A percentile compares a stretch with the other conserved stretches of the same genome.
phyloP scores from a whole-genome alignment of 306 rosid genomes.

The Cicer bijugum region DNA sequence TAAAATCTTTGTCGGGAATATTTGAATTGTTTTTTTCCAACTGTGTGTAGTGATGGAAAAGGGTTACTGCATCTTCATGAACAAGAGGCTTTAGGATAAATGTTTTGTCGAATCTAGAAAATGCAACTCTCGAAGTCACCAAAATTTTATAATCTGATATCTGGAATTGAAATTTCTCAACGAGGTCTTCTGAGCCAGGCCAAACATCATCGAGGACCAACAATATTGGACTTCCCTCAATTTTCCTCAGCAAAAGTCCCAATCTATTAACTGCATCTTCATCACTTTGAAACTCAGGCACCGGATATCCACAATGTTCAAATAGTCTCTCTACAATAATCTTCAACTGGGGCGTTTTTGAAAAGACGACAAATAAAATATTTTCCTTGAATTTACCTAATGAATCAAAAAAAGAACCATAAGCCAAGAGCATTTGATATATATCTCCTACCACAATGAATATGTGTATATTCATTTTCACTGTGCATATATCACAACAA shows the following conservation, averaged over 20 bases:
- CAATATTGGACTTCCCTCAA: constrained; percentile 44
- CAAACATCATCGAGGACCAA: constrained; percentile 73
- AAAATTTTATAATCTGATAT: constrained; percentile 59
- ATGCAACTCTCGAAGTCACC: constrained; percentile 63
- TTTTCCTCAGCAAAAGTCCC: constrained; percentile 41
- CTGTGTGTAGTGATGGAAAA: constrained; percentile 56
- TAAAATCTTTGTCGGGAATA: constrained; percentile 41
- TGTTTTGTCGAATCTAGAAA: constrained; percentile 43
- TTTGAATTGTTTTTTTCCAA: constrained; percentile 14
- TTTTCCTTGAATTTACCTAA: constrained; percentile 54
- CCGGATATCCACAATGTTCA: constrained; percentile 34
- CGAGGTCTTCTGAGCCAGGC: constrained; percentile 58
- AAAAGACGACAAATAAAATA: constrained; percentile 55
- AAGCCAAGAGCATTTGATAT: neutral
- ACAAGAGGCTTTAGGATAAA: constrained; percentile 48
- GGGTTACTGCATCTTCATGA: constrained; percentile 54
- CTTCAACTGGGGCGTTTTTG: constrained; percentile 52
- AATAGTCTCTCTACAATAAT: constrained; percentile 49
- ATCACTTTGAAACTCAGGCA: constrained; percentile 41
- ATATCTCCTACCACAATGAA: neutral
- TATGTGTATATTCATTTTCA: neutral
- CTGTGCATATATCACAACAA: neutral
- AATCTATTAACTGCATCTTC: constrained; percentile 37
- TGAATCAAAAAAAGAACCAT: constrained; percentile 19
- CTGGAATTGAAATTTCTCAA: constrained; percentile 49